A percentile compares a stretch with the other conserved stretches of the same genome.
phyloP scores from a whole-genome alignment of 1,284 basidiomycete species.

The Cystobasidiaceae sp. region DNA sequence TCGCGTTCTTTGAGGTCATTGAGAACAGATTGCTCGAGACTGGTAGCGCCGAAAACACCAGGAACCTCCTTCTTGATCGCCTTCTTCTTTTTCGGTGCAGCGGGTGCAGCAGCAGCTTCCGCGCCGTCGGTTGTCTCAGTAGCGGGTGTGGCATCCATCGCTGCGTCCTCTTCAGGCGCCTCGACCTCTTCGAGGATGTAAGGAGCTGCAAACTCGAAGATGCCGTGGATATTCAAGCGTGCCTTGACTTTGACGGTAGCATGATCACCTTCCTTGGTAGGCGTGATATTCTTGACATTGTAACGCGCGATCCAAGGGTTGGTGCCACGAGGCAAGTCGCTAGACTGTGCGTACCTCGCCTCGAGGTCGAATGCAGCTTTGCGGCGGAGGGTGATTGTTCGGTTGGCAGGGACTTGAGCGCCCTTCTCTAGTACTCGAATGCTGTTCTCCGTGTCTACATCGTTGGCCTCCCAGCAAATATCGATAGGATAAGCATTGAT shows the following conservation, averaged over 20 bases:
- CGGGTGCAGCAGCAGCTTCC: constrained; percentile 56
- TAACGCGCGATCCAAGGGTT: constrained; percentile 77
- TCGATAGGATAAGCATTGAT: constrained; percentile 79
- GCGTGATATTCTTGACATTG: constrained; percentile 68
- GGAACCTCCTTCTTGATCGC: constrained; percentile 64
- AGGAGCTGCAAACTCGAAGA: constrained; percentile 75
- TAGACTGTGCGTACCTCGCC: constrained; percentile 68
- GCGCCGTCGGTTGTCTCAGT: constrained; percentile 51
- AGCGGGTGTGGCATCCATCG: constrained; percentile 61
- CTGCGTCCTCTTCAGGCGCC: constrained; percentile 45
- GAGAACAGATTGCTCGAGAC: constrained; percentile 59
- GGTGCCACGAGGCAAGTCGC: constrained; percentile 64
- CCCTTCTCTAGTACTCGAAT: constrained; percentile 76
- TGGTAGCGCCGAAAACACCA: constrained; percentile 60
- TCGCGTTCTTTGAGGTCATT: constrained; percentile 70
- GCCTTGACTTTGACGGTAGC: constrained; percentile 83
- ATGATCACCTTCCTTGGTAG: constrained; percentile 63
- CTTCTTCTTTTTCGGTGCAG: constrained; percentile 56
- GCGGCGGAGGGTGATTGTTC: constrained; percentile 90
- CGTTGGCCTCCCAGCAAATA: constrained; percentile 73
- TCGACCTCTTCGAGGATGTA: constrained; percentile 68
- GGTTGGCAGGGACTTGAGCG: constrained; percentile 81
- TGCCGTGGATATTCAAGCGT: constrained; percentile 74
- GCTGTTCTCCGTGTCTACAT: constrained; percentile 72
- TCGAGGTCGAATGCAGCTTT: constrained; percentile 78